A percentile compares a stretch with the other conserved stretches of the same genome.
These are phyloP conservation scores for Tolypocladium tropicale DNA, from an alignment of 2,329 filamentous ascomycete species.

Conservation along the genomic window DNA sequence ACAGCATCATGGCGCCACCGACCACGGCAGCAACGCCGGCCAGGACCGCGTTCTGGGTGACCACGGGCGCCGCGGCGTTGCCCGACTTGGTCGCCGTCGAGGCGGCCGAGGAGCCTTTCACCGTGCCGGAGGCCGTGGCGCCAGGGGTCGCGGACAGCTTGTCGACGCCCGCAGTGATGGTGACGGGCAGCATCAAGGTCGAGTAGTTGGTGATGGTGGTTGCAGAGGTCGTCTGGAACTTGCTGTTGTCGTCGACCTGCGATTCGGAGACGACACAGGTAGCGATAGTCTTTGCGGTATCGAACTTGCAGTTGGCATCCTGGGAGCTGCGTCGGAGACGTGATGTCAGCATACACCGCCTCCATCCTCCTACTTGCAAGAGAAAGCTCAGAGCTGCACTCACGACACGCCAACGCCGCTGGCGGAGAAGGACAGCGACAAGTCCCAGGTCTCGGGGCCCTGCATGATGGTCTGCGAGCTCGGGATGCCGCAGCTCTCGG, in stretches of 20 bases:
- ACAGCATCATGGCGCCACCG: slow-evolving; percentile 25
- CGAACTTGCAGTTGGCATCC: slow-evolving; percentile 13
- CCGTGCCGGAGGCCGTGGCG: slow-evolving; percentile 2
- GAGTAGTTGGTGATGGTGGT: slow-evolving; percentile 10
- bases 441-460: slow-evolving; percentile 15
- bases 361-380: too few species aligned
- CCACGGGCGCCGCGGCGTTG: slow-evolving; percentile 20
- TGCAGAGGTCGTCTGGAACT: background rate
- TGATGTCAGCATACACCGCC: background rate
- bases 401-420: background rate
- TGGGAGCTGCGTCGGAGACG: slow-evolving; percentile 5
- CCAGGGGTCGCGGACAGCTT: slow-evolving; percentile 16
- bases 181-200: slow-evolving; percentile 16
- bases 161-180: slow-evolving; percentile 26
- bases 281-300: slow-evolving; percentile 12
- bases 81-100: slow-evolving; percentile 8
- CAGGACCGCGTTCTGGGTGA: slow-evolving; percentile 23
- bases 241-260: background rate
- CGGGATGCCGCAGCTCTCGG: slow-evolving; percentile 14
- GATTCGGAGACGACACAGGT: slow-evolving; percentile 10
- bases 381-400: background rate
- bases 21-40: slow-evolving; percentile 23
- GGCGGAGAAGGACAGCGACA: background rate
- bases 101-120: background rate
- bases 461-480: slow-evolving; percentile 12